Conservation (phyloP, 345 rosid genomes). For the Trapa incisa region DNA sequence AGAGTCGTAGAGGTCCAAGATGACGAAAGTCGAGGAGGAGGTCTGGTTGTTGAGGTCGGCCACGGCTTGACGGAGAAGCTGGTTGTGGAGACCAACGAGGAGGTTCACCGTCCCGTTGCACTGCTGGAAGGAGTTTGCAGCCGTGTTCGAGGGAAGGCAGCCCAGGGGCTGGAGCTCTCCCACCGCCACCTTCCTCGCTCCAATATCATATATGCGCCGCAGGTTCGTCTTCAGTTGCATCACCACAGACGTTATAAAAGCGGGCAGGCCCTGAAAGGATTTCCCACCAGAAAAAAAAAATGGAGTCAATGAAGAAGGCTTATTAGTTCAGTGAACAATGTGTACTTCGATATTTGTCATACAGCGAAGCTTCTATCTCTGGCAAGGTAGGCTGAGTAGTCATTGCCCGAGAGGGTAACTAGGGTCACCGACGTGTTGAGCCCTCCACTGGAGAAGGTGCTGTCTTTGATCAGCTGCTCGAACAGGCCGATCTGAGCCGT, state of each 20-base stretch:
- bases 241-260: constrained; percentile 36
- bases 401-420: constrained; percentile 59
- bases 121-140: constrained; percentile 20
- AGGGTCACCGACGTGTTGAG: constrained; percentile 37
- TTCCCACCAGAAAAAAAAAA: not conserved
- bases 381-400: constrained; percentile 32
- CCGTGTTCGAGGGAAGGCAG: constrained; percentile 49
- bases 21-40: constrained; percentile 23
- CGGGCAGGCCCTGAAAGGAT: constrained; percentile 31
- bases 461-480: constrained; percentile 23
- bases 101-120: constrained; percentile 39
- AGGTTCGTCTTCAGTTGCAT: constrained; percentile 33
- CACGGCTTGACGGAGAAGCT: constrained; percentile 33
- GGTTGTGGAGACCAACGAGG: constrained; percentile 39
- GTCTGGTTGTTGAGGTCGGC: constrained; percentile 33
- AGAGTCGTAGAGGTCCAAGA: constrained; percentile 47
- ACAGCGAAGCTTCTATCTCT: constrained; percentile 41
- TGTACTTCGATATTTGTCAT: not conserved
- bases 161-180: constrained; percentile 54
- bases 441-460: constrained; percentile 22
- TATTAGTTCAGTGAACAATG: no score
- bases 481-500: constrained; percentile 55
- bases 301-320: no score
- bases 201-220: constrained; percentile 37
- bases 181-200: constrained; percentile 46